Evolutionary conservation across 2,329 filamentous ascomycete species (phyloP).

Genomic region (Verticillium zaregamsianum): DNA sequence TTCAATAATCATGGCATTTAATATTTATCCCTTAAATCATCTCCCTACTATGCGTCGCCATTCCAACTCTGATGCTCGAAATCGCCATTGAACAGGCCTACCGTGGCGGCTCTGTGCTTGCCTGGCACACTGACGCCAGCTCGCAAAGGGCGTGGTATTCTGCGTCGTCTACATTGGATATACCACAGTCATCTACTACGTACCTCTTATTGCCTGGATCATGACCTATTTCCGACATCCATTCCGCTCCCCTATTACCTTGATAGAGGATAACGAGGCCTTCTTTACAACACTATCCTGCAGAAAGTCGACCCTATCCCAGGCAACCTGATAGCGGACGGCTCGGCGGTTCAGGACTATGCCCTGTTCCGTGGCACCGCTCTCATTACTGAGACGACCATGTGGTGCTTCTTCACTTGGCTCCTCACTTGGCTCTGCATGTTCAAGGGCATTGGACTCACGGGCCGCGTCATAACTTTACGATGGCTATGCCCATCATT

Average conservation of each 20-base stretch:
- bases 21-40: slow-evolving; percentile 52
- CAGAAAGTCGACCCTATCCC: slow-evolving; percentile 15
- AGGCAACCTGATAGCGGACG: slow-evolving; percentile 24
- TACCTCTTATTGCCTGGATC: slow-evolving; percentile 49
- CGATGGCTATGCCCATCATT: slow-evolving; percentile 51
- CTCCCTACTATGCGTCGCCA: slow-evolving; percentile 46
- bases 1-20: slow-evolving; percentile 54
- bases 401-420: slow-evolving; percentile 52
- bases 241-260: slow-evolving; percentile 47
- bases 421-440: slow-evolving; percentile 54
- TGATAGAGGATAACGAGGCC: slow-evolving; percentile 37
- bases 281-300: slow-evolving; percentile 16
- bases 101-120: slow-evolving; percentile 45
- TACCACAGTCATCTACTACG: slow-evolving; percentile 49
- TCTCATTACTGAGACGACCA: slow-evolving; percentile 47
- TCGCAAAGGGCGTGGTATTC: slow-evolving; percentile 47
- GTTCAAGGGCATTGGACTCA: slow-evolving; percentile 50
- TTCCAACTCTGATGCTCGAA: slow-evolving; percentile 48
- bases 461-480: slow-evolving; percentile 50
- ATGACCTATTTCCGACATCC: slow-evolving; percentile 52
- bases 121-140: slow-evolving; percentile 42
- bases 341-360: slow-evolving; percentile 29
- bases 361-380: slow-evolving; percentile 35
- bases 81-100: slow-evolving; percentile 64
- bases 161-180: slow-evolving; percentile 45